Percentiles rank a stretch among this genome's conserved stretches.
These are phyloP conservation scores for Saturnispora saitoi DNA, from an alignment of 805 yeast genomes.

Conservation along the genomic window DNA sequence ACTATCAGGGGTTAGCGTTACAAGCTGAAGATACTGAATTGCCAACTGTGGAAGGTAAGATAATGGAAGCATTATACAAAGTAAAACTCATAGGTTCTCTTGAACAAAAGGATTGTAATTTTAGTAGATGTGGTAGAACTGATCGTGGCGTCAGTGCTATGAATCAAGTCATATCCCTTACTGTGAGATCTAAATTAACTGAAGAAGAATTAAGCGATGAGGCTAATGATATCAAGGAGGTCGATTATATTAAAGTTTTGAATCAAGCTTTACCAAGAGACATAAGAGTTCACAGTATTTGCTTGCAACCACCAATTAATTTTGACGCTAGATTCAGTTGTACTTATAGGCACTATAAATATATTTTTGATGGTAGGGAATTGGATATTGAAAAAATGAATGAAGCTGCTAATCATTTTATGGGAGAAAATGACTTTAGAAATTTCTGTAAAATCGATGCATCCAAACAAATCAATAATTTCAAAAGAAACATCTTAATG, in stretches of 20 bases:
- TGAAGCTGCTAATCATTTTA: slow-evolving; percentile 50
- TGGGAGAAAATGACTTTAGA: slow-evolving; percentile 83
- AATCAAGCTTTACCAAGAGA: slow-evolving; percentile 76
- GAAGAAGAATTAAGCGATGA: slow-evolving; percentile 53
- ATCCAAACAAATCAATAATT: slow-evolving; percentile 82
- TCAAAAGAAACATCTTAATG: slow-evolving; percentile 49
- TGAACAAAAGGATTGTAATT: slow-evolving; percentile 55
- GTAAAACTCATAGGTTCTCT: slow-evolving; percentile 56
- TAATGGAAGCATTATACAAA: slow-evolving; percentile 61
- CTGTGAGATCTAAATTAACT: slow-evolving; percentile 60
- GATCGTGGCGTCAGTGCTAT: slow-evolving; percentile 96
- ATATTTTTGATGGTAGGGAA: slow-evolving; percentile 52
- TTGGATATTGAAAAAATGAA: slow-evolving; percentile 62
- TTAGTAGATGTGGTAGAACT: slow-evolving; percentile 91
- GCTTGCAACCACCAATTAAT: slow-evolving; percentile 70
- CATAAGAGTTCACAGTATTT: slow-evolving; percentile 71
- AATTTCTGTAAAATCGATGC: slow-evolving; percentile 95
- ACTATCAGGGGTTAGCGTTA: slow-evolving; percentile 81
- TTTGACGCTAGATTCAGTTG: slow-evolving; percentile 96
- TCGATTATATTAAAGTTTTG: slow-evolving; percentile 66
- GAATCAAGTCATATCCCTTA: slow-evolving; percentile 83
- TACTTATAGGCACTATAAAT: slow-evolving; percentile 74
- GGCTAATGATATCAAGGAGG: slow-evolving; percentile 52
- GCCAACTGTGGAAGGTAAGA: slow-evolving; percentile 78
- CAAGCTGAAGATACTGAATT: slow-evolving; percentile 69